These are phyloP conservation scores for Paecilomyces sp. DNA, from an alignment of 2,329 filamentous ascomycete species.

Conservation along the genomic window DNA sequence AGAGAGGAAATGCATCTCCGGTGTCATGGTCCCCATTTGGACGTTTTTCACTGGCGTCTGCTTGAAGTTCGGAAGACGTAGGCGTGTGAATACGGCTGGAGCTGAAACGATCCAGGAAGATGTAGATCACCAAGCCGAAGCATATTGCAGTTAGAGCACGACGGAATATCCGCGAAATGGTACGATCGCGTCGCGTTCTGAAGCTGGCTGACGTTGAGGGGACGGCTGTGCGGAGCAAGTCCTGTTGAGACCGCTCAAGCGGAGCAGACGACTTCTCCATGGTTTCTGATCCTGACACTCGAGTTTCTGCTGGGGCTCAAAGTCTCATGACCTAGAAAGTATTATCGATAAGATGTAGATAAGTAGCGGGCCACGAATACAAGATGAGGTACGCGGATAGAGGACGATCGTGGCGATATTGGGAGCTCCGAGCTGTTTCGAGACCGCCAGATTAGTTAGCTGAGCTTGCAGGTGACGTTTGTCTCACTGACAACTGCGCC, in stretches of 20 bases:
- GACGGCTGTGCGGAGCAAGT: conserved; percentile 5
- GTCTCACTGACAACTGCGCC: background rate
- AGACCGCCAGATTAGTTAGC: background rate
- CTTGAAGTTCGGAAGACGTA: background rate
- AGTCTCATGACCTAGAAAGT: background rate
- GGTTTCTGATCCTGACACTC: background rate
- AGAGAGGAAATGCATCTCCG: conserved; percentile 3
- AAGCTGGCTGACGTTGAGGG: background rate
- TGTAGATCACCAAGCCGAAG: conserved; percentile 8
- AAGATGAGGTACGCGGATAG: background rate
- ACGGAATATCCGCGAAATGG: conserved; percentile 4
- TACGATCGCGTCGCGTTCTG: conserved; percentile 1
- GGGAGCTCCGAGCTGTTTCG: background rate
- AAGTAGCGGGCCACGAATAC: background rate
- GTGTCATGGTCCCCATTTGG: background rate
- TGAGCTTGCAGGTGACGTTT: background rate
- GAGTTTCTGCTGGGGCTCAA: background rate
- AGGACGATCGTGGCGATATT: background rate
- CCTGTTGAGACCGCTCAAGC: background rate
- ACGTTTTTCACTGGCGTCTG: background rate
- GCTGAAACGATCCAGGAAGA: conserved; percentile 1
- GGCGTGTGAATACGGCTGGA: background rate
- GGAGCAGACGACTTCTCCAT: background rate
- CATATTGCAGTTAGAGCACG: conserved; percentile 7
- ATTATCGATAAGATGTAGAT: background rate